Conservation (phyloP, 768 basidiomycete species). For the Pleurotus tuber-regium region DNA sequence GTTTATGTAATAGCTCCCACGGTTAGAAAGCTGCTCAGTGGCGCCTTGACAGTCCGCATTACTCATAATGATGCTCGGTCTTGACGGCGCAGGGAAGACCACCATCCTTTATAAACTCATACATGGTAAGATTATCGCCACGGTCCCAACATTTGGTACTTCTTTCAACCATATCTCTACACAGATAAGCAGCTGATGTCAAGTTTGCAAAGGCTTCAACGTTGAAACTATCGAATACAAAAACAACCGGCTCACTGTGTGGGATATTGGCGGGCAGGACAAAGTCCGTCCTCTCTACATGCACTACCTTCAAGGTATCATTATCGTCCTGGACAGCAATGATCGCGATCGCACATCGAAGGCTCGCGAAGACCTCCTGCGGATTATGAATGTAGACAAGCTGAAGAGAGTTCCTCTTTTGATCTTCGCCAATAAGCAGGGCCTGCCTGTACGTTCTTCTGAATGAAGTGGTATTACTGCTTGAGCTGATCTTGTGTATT, state of each 20-base stretch:
- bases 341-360: background rate
- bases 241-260: conserved; percentile 52
- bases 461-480: too few relatives aligned
- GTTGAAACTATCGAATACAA: conserved; percentile 48
- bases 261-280: conserved; percentile 55
- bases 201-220: conserved; percentile 34
- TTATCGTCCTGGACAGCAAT: background rate
- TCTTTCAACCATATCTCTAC: background rate
- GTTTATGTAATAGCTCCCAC: too few relatives aligned
- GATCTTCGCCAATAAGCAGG: conserved; percentile 6
- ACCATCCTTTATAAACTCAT: conserved; percentile 28
- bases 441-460: background rate
- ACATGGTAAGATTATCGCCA: conserved; percentile 24
- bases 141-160: conserved; percentile 23
- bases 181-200: background rate
- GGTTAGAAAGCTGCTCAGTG: too few relatives aligned
- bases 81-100: conserved; percentile 26
- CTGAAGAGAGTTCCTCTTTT: background rate
- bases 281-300: background rate
- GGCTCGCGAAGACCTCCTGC: background rate
- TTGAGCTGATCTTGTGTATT: too few relatives aligned
- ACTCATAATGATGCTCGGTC: conserved; percentile 15
- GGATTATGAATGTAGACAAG: conserved; percentile 32
- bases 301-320: background rate
- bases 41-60: too few relatives aligned